Evolutionary conservation across 768 basidiomycete species (phyloP).

Genomic region (Tubosaeta sp.): DNA sequence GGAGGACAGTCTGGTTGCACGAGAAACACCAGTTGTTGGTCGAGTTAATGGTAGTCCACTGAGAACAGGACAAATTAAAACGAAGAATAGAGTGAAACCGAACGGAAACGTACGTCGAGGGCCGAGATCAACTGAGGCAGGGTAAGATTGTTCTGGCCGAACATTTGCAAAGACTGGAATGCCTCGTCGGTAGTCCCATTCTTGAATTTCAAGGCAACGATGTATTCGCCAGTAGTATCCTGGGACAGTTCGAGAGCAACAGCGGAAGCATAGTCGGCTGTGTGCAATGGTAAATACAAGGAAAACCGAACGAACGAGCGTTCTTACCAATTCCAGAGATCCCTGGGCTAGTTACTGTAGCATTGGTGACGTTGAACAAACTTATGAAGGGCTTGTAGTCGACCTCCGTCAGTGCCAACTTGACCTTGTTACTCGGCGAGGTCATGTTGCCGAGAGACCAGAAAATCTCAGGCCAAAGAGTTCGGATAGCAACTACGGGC

Average conservation of each 20-base stretch:
- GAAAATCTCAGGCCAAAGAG: slow-evolving; percentile 68
- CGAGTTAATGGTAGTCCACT: slow-evolving; percentile 28
- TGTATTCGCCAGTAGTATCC: slow-evolving; percentile 60
- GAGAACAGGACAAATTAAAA: neutral
- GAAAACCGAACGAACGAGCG: neutral
- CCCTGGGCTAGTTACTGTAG: slow-evolving; percentile 54
- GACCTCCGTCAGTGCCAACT: slow-evolving; percentile 69
- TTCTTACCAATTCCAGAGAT: slow-evolving; percentile 59
- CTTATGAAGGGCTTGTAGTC: slow-evolving; percentile 91
- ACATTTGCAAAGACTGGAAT: slow-evolving; percentile 65
- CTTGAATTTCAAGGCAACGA: slow-evolving; percentile 78
- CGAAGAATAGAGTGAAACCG: neutral
- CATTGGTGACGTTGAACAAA: slow-evolving; percentile 73
- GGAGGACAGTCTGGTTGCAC: slow-evolving; percentile 31
- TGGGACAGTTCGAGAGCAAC: slow-evolving; percentile 66
- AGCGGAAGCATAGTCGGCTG: slow-evolving; percentile 70
- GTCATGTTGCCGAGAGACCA: slow-evolving; percentile 71
- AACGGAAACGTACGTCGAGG: slow-evolving; percentile 14
- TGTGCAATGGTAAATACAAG: neutral
- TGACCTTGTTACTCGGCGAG: slow-evolving; percentile 67
- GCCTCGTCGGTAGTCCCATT: slow-evolving; percentile 58
- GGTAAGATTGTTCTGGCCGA: slow-evolving; percentile 38
- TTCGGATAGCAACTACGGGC: slow-evolving; percentile 69
- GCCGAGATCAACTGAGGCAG: slow-evolving; percentile 15
- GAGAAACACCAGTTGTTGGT: slow-evolving; percentile 33